Conservation (phyloP, 2,329 filamentous ascomycete genomes). For the Pestalotiopsis sp. region DNA sequence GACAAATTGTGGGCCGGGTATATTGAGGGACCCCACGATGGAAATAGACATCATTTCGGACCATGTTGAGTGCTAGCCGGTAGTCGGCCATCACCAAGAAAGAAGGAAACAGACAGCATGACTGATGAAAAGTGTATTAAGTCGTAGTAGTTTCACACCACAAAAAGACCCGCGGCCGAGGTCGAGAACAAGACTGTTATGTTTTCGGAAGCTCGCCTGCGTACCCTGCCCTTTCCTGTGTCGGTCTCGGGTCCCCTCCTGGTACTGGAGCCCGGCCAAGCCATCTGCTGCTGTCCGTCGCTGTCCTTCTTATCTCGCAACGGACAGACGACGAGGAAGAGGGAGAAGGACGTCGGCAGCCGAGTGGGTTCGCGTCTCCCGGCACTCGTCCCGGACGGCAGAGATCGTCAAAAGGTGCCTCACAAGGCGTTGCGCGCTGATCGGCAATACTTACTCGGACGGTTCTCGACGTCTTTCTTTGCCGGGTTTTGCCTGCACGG, state of each 20-base stretch:
- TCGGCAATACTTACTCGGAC: neutral
- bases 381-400: neutral
- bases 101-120: too few relatives aligned
- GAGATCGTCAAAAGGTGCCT: neutral
- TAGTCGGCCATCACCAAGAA: neutral
- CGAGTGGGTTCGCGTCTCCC: neutral
- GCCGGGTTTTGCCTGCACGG: too few relatives aligned
- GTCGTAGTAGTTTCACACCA: neutral
- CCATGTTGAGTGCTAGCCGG: neutral
- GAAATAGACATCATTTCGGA: neutral
- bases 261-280: neutral
- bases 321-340: neutral
- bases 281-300: neutral
- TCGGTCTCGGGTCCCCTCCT: neutral
- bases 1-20: neutral
- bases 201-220: slow-evolving; percentile 1
- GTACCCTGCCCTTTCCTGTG: neutral
- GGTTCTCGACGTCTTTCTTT: neutral
- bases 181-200: neutral
- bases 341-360: neutral
- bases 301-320: neutral
- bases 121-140: too few relatives aligned
- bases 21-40: neutral
- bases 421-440: neutral
- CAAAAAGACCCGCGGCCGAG: neutral